Conservation (phyloP, 2,329 filamentous ascomycete genomes). For the Aspergillus ochraceus region DNA sequence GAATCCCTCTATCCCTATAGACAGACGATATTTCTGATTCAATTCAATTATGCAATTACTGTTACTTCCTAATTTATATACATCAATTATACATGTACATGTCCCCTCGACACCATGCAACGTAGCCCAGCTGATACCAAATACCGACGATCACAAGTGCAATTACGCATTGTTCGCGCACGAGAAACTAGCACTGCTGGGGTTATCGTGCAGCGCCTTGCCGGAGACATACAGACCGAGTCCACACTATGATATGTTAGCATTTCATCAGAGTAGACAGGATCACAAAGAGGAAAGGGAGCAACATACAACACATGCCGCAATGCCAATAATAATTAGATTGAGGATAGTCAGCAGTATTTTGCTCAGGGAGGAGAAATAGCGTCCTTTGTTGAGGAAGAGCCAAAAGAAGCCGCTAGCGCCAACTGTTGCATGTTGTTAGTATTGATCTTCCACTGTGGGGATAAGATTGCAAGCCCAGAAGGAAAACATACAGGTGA, state of each 20-base stretch:
- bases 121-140: not conserved
- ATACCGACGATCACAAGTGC: not conserved
- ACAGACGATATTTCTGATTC: too few species aligned
- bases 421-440: constrained; percentile 10
- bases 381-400: constrained; percentile 25
- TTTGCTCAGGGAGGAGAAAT: constrained; percentile 23
- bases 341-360: constrained; percentile 22
- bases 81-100: not conserved
- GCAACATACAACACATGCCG: constrained; percentile 17
- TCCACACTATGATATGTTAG: constrained; percentile 25
- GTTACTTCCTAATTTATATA: not conserved
- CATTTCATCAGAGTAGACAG: not conserved
- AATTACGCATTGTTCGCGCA: constrained; percentile 25
- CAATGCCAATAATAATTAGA: constrained; percentile 15
- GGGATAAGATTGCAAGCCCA: too few species aligned
- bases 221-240: constrained; percentile 35
- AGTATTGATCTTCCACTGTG: not conserved
- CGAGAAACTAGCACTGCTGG: constrained; percentile 29
- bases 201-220: constrained; percentile 26
- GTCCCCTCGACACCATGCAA: not conserved
- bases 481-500: constrained; percentile 45
- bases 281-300: not conserved
- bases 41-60: not conserved
- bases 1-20: too few species aligned
- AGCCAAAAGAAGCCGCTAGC: constrained; percentile 31